phyloP scores from a whole-genome alignment of 225 moss, liverwort and hornwort species.

The Polytrichum commune region DNA sequence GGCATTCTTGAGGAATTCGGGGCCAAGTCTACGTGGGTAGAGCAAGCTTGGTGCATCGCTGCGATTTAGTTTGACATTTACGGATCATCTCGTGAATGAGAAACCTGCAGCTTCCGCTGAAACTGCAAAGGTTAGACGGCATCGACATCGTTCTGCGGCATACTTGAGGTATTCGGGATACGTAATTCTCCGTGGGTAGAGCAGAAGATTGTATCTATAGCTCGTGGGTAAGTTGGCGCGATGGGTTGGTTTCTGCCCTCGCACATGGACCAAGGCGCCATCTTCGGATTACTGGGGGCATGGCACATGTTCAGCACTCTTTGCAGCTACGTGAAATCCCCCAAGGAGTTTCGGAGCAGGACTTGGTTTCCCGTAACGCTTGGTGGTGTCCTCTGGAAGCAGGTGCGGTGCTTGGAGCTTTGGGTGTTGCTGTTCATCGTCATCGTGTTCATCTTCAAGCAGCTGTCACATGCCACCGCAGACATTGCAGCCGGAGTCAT shows the following conservation, averaged over 20 bases:
- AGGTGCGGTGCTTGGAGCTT: constrained; percentile 55
- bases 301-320: constrained; percentile 78
- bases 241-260: constrained; percentile 62
- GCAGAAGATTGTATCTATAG: no score
- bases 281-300: constrained; percentile 62
- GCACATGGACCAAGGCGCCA: constrained; percentile 62
- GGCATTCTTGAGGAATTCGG: no score
- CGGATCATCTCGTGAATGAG: no score
- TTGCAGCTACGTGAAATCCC: constrained; percentile 36
- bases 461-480: constrained; percentile 60
- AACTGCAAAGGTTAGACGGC: no score
- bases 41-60: no score
- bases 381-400: not conserved
- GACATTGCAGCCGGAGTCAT: constrained; percentile 61
- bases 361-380: constrained; percentile 68
- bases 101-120: no score
- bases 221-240: not conserved
- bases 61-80: no score
- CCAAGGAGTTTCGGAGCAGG: constrained; percentile 37
- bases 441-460: constrained; percentile 57
- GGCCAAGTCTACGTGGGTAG: no score
- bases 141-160: no score
- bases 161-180: no score
- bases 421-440: constrained; percentile 71
- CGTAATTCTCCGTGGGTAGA: no score